Percentiles rank a stretch among this genome's conserved stretches.
Conservation (phyloP, 257 asterid genomes). For the Ligustrum vulgare region DNA sequence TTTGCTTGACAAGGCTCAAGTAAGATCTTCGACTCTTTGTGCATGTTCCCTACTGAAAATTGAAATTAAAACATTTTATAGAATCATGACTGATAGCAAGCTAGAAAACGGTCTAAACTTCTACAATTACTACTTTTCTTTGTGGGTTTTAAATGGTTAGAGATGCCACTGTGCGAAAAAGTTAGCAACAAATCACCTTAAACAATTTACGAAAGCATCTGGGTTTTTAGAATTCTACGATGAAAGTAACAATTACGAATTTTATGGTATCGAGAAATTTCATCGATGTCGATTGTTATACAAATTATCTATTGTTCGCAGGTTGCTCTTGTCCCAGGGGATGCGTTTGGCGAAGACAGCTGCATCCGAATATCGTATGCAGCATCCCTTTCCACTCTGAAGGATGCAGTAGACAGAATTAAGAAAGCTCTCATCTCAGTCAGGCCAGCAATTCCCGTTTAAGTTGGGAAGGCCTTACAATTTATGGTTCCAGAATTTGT, state of each 20-base stretch:
- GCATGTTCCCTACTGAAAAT: not conserved
- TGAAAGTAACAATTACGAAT: no score
- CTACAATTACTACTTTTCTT: not conserved
- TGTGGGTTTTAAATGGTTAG: not conserved
- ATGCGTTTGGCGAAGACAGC: constrained; percentile 89
- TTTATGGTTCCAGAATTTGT: not conserved
- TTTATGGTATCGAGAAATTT: not conserved
- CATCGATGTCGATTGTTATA: not conserved
- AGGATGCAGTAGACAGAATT: constrained; percentile 69
- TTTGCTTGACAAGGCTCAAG: constrained; percentile 84
- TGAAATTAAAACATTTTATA: not conserved
- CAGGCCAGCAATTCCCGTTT: constrained; percentile 49
- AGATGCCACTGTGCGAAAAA: not conserved
- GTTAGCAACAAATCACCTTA: not conserved
- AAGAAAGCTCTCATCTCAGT: constrained; percentile 56
- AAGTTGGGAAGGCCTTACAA: not conserved
- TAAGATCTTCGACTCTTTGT: constrained; percentile 29
- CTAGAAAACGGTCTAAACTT: not conserved
- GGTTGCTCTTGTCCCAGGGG: constrained; percentile 96
- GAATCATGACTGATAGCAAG: not conserved
- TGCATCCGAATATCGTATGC: constrained; percentile 94
- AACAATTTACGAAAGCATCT: not conserved
- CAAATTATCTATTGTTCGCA: constrained; percentile 18
- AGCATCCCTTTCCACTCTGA: constrained; percentile 60
- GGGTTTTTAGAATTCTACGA: not conserved